Base-by-base conservation (phyloP, 495 filamentous ascomycete genomes). In the Xylaria acuta region DNA sequence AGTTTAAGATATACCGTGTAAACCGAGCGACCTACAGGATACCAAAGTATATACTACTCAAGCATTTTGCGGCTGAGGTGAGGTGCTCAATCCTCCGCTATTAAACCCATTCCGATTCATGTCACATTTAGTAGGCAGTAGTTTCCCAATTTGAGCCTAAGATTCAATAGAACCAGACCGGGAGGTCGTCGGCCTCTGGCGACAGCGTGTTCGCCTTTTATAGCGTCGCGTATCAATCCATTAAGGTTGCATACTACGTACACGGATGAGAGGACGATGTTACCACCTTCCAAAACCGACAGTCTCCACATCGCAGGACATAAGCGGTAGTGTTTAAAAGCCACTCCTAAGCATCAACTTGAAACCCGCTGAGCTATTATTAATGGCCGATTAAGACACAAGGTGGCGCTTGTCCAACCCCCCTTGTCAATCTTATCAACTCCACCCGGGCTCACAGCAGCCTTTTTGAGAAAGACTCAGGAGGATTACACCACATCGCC, bases 321-420 rank as follows among this genome's bases (percentile, higher is more conserved):
- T n/a, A 43, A 43, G 38, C 38, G 27, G 56, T n/a, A 20, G 32
- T 36, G 38, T 64, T 64, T 30, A 30, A 2, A 27, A 67, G 9
- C 30, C 43, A 34, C 20, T 32, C 25, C 53, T 11, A 56, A 56
- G 53, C 45, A 27, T 30, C 43, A 56, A 43, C 41, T 56, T 67
- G 65, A 67, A 67, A 67, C 65, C 34, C 25, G 34, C 2, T 67
- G 22, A 56, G 65, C 65, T 67, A 49, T 54, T 27, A 67, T 54
- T 51, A 56, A 67, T 56, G 49, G 14, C 47, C 14, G 49, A 54
- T 41, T 41, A 56, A 67, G 34, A 56, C 64, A 32, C 18, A 25
- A 8, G 49, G 34, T 54, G 65, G 65, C 49, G 65, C 65, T 22
- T 54, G 30, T 67, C 6, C 1, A 6, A 3, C 1, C 65, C 65